phyloP scores from a whole-genome alignment of 2,329 filamentous ascomycete species.

The Orbilia brochopaga region DNA sequence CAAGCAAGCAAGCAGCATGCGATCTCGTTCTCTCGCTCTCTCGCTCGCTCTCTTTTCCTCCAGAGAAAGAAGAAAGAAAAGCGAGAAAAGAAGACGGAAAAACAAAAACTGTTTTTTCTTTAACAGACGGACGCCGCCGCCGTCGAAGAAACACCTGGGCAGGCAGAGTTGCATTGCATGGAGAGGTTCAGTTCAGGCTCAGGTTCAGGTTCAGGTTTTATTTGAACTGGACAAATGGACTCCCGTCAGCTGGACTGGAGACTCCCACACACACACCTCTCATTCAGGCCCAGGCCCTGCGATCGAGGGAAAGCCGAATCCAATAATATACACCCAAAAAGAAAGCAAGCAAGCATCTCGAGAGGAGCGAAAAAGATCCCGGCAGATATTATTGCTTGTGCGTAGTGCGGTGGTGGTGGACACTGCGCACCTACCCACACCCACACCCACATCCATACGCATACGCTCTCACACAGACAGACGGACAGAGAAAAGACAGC shows the following conservation, averaged over 20 bases:
- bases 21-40: constrained; percentile 9
- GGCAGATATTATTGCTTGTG: neutral
- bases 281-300: constrained; percentile 3
- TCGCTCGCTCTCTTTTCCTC: neutral
- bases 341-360: neutral
- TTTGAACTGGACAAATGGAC: constrained; percentile 1
- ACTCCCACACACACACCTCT: neutral
- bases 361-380: constrained; percentile 7
- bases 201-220: constrained; percentile 5
- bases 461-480: neutral
- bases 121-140: neutral
- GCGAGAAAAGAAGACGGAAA: constrained; percentile 16
- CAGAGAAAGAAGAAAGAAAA: constrained; percentile 7
- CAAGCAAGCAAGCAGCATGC: constrained; percentile 32
- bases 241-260: constrained; percentile 7
- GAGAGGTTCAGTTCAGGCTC: neutral
- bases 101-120: no score
- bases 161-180: neutral
- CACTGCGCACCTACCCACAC: constrained; percentile 3
- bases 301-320: constrained; percentile 1
- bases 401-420: neutral
- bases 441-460: no score
- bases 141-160: constrained; percentile 9
- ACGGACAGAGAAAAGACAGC: neutral
- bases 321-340: neutral